A percentile compares a stretch with the other conserved stretches of the same genome.
Evolutionary conservation across 1,284 basidiomycete species (phyloP).

Genomic region (Cryptococcus amylolentus): DNA sequence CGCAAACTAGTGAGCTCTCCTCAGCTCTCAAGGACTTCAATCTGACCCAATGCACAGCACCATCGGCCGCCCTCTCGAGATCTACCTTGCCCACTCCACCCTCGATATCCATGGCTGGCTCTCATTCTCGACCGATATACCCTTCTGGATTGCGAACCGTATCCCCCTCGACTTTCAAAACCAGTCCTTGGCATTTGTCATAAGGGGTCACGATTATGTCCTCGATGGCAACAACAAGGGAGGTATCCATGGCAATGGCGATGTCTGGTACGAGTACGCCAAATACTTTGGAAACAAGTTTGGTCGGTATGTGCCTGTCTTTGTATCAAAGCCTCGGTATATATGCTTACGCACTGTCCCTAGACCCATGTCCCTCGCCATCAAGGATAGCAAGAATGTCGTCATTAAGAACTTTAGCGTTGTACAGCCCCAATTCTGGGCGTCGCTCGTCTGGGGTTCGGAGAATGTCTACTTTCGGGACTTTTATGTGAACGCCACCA

Average conservation of each 20-base stretch:
- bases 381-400: slow-evolving; percentile 56
- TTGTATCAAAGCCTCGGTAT: background rate
- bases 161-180: slow-evolving; percentile 58
- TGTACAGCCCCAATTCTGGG: slow-evolving; percentile 63
- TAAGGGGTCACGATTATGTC: slow-evolving; percentile 60
- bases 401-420: slow-evolving; percentile 58
- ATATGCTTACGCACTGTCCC: background rate
- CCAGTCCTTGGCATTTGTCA: slow-evolving; percentile 65
- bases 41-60: slow-evolving; percentile 10
- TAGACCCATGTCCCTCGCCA: slow-evolving; percentile 61
- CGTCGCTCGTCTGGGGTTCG: slow-evolving; percentile 60
- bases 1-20: slow-evolving; percentile 26
- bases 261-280: slow-evolving; percentile 57
- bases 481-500: slow-evolving; percentile 62
- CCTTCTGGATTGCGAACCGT: slow-evolving; percentile 62
- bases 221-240: slow-evolving; percentile 61
- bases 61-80: slow-evolving; percentile 10
- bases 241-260: slow-evolving; percentile 64
- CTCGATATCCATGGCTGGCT: slow-evolving; percentile 60
- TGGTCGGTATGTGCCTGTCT: slow-evolving; percentile 53
- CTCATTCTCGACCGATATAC: slow-evolving; percentile 59
- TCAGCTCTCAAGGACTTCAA: background rate
- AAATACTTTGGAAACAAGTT: slow-evolving; percentile 50
- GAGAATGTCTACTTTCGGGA: slow-evolving; percentile 49
- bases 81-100: slow-evolving; percentile 53